These are phyloP conservation scores for Oryza glaberrima DNA, from an alignment of 176 grass and related monocot genomes.

Conservation along the genomic window DNA sequence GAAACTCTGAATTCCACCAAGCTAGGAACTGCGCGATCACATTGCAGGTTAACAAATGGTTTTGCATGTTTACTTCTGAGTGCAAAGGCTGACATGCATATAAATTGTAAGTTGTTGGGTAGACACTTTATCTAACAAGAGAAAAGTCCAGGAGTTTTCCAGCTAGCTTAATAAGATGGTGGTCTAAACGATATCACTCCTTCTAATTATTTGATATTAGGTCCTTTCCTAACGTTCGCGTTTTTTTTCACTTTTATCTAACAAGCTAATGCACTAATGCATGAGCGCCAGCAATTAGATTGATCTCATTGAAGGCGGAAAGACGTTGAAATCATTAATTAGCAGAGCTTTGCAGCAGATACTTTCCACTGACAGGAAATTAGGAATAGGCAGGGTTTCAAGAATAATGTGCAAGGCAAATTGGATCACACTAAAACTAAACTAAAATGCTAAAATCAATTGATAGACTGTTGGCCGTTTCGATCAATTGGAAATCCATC, in stretches of 20 bases:
- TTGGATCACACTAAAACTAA: not conserved
- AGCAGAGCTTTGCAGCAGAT: not conserved
- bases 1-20: not conserved
- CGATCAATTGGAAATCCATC: not conserved
- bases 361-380: not conserved
- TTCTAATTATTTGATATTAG: no score
- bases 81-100: not conserved
- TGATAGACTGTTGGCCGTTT: not conserved
- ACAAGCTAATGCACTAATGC: not conserved
- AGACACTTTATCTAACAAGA: not conserved
- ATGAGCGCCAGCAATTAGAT: not conserved
- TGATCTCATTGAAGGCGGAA: not conserved
- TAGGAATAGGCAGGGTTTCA: not conserved
- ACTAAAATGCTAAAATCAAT: not conserved
- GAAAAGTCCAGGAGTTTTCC: no score
- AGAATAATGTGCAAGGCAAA: not conserved
- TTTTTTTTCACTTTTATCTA: not conserved
- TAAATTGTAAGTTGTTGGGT: not conserved
- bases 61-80: not conserved
- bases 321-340: not conserved
- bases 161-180: no score
- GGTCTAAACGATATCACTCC: no score
- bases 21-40: not conserved
- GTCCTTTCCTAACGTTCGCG: no score
- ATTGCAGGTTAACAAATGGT: not conserved